A percentile compares a stretch with the other conserved stretches of the same genome.
Conservation (phyloP, 2,329 filamentous ascomycete genomes). For the Sordariomycetes sp. region DNA sequence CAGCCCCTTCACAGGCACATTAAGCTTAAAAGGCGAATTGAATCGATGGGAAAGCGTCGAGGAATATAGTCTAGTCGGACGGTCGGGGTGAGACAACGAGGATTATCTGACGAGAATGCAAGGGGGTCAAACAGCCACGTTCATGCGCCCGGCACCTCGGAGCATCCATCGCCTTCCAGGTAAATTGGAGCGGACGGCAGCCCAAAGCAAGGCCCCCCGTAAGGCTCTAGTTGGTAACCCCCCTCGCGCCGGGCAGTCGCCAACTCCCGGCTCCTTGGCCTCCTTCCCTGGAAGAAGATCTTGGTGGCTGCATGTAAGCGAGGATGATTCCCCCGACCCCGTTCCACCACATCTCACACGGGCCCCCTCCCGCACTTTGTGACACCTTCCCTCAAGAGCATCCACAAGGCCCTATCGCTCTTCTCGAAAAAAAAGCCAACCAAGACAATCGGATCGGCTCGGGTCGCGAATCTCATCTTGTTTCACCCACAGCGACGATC, state of each 20-base stretch:
- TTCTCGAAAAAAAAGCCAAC: background rate
- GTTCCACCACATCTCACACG: background rate
- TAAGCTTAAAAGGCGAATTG: background rate
- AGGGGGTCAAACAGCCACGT: background rate
- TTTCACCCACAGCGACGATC: conserved; percentile 1
- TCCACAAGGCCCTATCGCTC: background rate
- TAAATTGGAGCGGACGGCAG: background rate
- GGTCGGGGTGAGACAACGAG: background rate
- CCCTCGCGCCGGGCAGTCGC: too few species aligned
- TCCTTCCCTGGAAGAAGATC: background rate
- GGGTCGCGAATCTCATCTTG: background rate
- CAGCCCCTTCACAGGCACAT: background rate
- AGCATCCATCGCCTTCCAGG: background rate
- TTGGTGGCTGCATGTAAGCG: background rate
- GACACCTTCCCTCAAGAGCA: background rate
- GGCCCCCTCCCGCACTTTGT: background rate
- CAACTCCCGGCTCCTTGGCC: background rate
- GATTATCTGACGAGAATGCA: background rate
- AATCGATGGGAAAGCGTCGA: background rate
- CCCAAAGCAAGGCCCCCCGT: background rate
- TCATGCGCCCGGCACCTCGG: background rate
- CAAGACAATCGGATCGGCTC: background rate
- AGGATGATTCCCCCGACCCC: background rate
- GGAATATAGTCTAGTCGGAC: background rate
- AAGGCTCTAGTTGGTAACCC: background rate